A percentile compares a stretch with the other conserved stretches of the same genome.
phyloP scores from a whole-genome alignment of 2,329 filamentous ascomycete genomes.

The Geosmithia morbida region DNA sequence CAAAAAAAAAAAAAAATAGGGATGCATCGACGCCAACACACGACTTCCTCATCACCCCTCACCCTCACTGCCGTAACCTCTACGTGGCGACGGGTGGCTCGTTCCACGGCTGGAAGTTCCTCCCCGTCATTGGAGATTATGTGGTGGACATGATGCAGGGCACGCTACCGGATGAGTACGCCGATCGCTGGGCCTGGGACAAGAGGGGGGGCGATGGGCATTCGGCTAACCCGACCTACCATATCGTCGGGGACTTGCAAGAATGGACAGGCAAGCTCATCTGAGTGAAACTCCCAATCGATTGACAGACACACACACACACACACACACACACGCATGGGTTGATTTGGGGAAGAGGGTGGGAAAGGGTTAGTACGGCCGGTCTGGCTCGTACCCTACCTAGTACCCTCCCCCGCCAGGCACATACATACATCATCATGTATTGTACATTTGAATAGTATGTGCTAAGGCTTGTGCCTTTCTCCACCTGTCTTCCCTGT shows the following conservation, averaged over 20 bases:
- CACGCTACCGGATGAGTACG: conserved; percentile 20
- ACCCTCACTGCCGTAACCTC: conserved; percentile 32
- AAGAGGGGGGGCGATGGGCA: conserved; percentile 23
- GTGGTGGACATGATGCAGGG: conserved; percentile 32
- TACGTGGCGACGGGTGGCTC: conserved; percentile 49
- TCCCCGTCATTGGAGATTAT: conserved; percentile 48
- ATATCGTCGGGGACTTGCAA: conserved; percentile 23
- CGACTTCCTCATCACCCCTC: conserved; percentile 44
- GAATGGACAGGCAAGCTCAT: conserved; percentile 6
- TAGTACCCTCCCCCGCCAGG: neutral
- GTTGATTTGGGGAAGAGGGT: too few relatives aligned
- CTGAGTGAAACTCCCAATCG: too few relatives aligned
- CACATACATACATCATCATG: neutral
- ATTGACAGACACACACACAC: too few relatives aligned
- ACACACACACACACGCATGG: too few relatives aligned
- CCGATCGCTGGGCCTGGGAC: conserved; percentile 30
- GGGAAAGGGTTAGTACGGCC: too few relatives aligned
- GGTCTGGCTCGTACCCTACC: too few relatives aligned
- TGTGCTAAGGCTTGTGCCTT: neutral
- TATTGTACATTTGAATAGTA: neutral
- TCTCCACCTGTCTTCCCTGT: neutral
- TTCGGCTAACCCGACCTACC: conserved; percentile 26
- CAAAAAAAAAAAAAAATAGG: conserved; percentile 29
- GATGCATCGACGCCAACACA: conserved; percentile 47
- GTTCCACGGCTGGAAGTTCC: conserved; percentile 52